Percentiles rank a stretch among this genome's conserved stretches.
phyloP scores from a whole-genome alignment of 2,329 filamentous ascomycete species.

The Penicillium polonicum region DNA sequence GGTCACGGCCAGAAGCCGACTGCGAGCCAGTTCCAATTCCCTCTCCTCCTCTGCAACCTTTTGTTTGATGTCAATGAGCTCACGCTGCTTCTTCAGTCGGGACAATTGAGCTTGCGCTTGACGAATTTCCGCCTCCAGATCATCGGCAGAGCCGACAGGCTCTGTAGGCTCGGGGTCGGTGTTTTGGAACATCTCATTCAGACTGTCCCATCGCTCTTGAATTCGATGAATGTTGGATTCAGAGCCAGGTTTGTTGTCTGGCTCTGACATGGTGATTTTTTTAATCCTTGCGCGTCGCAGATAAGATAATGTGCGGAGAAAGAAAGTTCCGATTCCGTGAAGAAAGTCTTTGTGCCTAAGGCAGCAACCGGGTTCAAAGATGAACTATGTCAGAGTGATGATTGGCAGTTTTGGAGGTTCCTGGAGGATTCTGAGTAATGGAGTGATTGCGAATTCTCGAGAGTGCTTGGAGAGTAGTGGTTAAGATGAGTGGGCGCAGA shows the following conservation, averaged over 20 bases:
- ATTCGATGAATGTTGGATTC: background rate
- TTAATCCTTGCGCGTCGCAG: background rate
- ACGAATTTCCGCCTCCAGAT: slow-evolving; percentile 8
- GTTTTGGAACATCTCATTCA: slow-evolving; percentile 5
- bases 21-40: slow-evolving; percentile 5
- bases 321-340: slow-evolving; percentile 2
- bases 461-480: background rate
- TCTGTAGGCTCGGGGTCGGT: background rate
- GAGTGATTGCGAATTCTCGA: too few species aligned
- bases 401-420: background rate
- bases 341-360: background rate
- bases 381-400: background rate
- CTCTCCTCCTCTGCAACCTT: slow-evolving; percentile 8
- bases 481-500: background rate
- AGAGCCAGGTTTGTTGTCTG: background rate
- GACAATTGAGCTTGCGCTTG: slow-evolving; percentile 8
- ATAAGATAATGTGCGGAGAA: slow-evolving; percentile 3
- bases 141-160: background rate
- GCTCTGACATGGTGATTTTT: slow-evolving; percentile 6
- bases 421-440: background rate
- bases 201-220: slow-evolving; percentile 2
- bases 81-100: slow-evolving; percentile 9
- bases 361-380: background rate
- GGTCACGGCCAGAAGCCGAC: background rate
- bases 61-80: slow-evolving; percentile 13